Conservation (phyloP, 2,329 filamentous ascomycete genomes). For the Sclerotinia borealis region DNA sequence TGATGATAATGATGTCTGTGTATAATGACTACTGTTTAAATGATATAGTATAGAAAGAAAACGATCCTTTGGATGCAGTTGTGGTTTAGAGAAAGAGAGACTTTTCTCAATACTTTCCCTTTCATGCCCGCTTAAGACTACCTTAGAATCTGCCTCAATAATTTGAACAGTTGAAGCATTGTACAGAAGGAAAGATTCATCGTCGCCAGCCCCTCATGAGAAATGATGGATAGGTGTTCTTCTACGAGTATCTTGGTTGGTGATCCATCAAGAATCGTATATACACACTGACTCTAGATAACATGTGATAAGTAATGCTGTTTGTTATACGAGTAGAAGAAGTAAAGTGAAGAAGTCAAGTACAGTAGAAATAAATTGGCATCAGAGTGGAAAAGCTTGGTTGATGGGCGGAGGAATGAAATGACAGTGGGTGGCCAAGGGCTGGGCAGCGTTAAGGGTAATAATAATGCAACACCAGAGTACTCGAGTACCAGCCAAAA, state of each 20-base stretch:
- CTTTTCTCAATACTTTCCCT: background rate
- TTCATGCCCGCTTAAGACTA: too few species aligned
- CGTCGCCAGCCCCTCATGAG: background rate
- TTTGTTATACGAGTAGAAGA: too few species aligned
- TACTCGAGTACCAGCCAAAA: too few species aligned
- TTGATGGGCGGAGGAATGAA: background rate
- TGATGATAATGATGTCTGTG: background rate
- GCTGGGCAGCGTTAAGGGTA: constrained; percentile 1
- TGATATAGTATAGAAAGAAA: background rate
- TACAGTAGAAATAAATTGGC: background rate
- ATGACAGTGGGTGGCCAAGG: background rate
- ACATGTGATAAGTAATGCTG: background rate
- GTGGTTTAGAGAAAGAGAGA: background rate
- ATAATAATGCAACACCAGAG: too few species aligned
- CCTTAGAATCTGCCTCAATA: background rate
- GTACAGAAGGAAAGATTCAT: background rate
- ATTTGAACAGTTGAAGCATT: background rate
- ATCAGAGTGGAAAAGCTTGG: constrained; percentile 6
- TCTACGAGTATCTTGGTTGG: background rate
- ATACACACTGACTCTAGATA: background rate
- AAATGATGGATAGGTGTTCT: background rate
- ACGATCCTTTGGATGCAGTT: background rate
- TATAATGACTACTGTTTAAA: background rate
- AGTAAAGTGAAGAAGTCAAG: background rate
- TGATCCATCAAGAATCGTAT: background rate